Evolutionary conservation across 257 asterid species (phyloP).

Genomic region (Striga asiatica): DNA sequence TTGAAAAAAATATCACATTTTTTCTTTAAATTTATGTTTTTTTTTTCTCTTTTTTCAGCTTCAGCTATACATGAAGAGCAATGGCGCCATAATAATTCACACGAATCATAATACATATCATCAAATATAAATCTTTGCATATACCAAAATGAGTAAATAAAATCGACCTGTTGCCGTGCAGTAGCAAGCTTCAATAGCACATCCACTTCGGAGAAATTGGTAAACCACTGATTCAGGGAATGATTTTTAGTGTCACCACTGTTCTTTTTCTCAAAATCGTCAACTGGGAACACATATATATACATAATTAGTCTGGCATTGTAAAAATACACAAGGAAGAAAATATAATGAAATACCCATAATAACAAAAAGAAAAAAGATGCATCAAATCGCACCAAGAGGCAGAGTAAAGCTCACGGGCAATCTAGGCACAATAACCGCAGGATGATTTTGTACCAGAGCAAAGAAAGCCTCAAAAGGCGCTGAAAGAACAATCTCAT

Average conservation of each 20-base stretch:
- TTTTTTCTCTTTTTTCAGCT: not conserved
- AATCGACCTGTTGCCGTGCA: constrained; percentile 83
- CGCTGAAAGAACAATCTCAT: constrained; percentile 75
- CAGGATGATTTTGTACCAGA: constrained; percentile 70
- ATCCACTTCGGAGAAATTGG: constrained; percentile 85
- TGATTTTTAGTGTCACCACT: constrained; percentile 71
- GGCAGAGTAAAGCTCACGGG: constrained; percentile 51
- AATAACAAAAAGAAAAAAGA: not conserved
- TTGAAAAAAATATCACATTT: not conserved
- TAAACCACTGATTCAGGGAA: constrained; percentile 69
- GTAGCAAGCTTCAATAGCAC: constrained; percentile 87
- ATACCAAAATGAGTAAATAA: constrained; percentile 1
- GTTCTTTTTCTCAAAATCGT: constrained; percentile 45
- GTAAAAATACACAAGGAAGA: not conserved
- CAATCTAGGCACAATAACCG: constrained; percentile 61
- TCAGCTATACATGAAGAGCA: not conserved
- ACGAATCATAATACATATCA: not conserved
- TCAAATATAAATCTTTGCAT: not conserved
- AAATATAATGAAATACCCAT: not conserved
- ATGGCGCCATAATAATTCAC: not conserved
- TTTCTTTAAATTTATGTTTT: not conserved
- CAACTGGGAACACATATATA: constrained; percentile 23
- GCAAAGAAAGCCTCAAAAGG: constrained; percentile 74
- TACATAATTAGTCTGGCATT: not conserved
- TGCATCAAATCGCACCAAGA: constrained; percentile 36